phyloP scores from a whole-genome alignment of 352 stramenopile species.

The Phytopythium mirpurense region DNA sequence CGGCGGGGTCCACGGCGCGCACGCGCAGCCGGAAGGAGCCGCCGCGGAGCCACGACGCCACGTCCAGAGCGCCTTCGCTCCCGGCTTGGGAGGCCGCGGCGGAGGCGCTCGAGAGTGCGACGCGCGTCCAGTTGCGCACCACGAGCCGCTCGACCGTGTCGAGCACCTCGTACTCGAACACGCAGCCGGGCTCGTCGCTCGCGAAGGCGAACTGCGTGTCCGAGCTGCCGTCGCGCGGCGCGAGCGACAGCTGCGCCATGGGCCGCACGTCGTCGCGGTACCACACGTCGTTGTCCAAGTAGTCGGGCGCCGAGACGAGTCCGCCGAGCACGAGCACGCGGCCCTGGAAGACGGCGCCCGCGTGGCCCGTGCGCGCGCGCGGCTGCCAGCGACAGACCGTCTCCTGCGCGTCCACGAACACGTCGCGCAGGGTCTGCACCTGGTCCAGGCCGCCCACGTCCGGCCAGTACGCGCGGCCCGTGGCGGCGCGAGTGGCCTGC shows the following conservation, averaged over 20 bases:
- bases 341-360: conserved; percentile 66
- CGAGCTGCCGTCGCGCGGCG: conserved; percentile 42
- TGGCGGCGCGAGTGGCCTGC: conserved; percentile 32
- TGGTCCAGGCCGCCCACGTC: conserved; percentile 65
- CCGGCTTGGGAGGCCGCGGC: conserved; percentile 11
- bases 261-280: conserved; percentile 61
- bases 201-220: conserved; percentile 86
- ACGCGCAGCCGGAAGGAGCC: conserved; percentile 91
- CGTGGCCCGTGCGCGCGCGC: conserved; percentile 50
- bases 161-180: conserved; percentile 93
- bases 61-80: conserved; percentile 54
- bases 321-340: conserved; percentile 75
- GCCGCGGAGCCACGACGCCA: conserved; percentile 53
- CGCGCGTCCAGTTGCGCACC: conserved; percentile 63
- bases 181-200: conserved; percentile 80
- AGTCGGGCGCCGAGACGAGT: conserved; percentile 39
- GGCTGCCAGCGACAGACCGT: conserved; percentile 69
- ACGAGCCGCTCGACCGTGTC: conserved; percentile 84
- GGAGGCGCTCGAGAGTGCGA: not conserved
- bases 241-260: conserved; percentile 42
- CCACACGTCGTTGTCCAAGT: conserved; percentile 87
- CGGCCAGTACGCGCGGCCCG: conserved; percentile 39
- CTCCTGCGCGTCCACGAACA: conserved; percentile 58
- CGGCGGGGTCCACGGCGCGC: conserved; percentile 83
- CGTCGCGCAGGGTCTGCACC: conserved; percentile 50